Conservation (phyloP, 2,329 filamentous ascomycete species). For the Didymella sp. region DNA sequence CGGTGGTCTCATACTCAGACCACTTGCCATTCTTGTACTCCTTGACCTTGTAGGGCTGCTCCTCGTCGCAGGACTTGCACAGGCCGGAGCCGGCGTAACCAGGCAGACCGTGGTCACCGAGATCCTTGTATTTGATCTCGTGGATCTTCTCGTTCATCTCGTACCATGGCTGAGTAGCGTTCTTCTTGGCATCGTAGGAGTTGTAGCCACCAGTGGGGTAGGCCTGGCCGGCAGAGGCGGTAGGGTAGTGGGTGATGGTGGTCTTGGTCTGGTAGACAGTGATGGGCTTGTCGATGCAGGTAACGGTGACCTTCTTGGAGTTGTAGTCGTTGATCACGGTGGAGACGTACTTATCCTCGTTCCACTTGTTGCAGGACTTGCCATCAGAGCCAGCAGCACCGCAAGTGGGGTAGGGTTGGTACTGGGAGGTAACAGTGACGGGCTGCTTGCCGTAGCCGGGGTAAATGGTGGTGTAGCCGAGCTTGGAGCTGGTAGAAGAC, state of each 20-base stretch:
- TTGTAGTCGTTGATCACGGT: conserved; percentile 39
- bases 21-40: conserved; percentile 44
- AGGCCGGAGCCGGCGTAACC: conserved; percentile 41
- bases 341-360: conserved; percentile 35
- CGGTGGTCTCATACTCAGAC: conserved; percentile 30
- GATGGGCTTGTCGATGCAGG: conserved; percentile 36
- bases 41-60: conserved; percentile 39
- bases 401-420: conserved; percentile 44
- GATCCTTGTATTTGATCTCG: conserved; percentile 37
- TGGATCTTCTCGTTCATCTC: conserved; percentile 43
- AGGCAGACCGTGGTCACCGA: conserved; percentile 39
- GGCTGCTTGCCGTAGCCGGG: conserved; percentile 37
- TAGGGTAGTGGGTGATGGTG: conserved; percentile 34
- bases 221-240: conserved; percentile 16
- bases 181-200: conserved; percentile 21
- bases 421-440: conserved; percentile 41
- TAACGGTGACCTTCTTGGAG: conserved; percentile 36
- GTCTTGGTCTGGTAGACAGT: conserved; percentile 40
- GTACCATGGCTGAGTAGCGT: conserved; percentile 30
- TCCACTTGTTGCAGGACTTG: conserved; percentile 30
- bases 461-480: conserved; percentile 40
- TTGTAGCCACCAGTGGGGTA: conserved; percentile 16
- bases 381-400: conserved; percentile 18
- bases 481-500: conserved; percentile 14
- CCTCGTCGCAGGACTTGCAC: conserved; percentile 29